A percentile compares a stretch with the other conserved stretches of the same genome.
Evolutionary conservation across 2,329 filamentous ascomycete genomes (phyloP).

Genomic region (Aspergillus fructus): DNA sequence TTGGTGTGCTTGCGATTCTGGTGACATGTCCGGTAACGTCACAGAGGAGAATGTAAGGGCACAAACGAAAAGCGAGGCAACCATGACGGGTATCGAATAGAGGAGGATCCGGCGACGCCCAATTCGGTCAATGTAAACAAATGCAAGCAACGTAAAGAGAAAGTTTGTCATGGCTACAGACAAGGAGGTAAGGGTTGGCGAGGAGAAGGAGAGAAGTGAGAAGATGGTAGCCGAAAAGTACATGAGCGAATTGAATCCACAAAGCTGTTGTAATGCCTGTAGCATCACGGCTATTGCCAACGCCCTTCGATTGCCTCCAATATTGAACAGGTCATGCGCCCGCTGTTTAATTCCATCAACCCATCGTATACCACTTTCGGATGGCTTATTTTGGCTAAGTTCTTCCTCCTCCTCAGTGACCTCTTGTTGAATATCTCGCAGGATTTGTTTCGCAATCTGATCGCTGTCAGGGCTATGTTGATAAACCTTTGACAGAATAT

Average conservation of each 20-base stretch:
- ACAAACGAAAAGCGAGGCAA: slow-evolving; percentile 67
- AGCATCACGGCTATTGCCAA: slow-evolving; percentile 81
- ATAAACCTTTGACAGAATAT: slow-evolving; percentile 66
- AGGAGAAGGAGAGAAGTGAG: slow-evolving; percentile 71
- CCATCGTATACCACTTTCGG: slow-evolving; percentile 22
- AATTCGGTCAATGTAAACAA: slow-evolving; percentile 74
- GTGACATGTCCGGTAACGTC: slow-evolving; percentile 39
- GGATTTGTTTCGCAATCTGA: slow-evolving; percentile 56
- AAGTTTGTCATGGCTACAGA: slow-evolving; percentile 83
- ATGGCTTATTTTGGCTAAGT: slow-evolving; percentile 20
- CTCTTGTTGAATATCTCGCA: slow-evolving; percentile 71
- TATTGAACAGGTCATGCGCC: slow-evolving; percentile 32
- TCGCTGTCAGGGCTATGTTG: slow-evolving; percentile 47
- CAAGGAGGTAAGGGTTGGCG: slow-evolving; percentile 76
- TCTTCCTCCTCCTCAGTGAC: slow-evolving; percentile 67
- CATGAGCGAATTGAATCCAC: slow-evolving; percentile 89
- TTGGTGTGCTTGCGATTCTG: slow-evolving; percentile 13
- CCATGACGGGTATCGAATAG: slow-evolving; percentile 82
- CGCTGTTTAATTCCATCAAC: slow-evolving; percentile 27
- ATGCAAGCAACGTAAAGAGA: slow-evolving; percentile 71
- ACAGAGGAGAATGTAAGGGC: slow-evolving; percentile 71
- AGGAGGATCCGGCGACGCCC: slow-evolving; percentile 79
- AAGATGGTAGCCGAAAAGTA: slow-evolving; percentile 87
- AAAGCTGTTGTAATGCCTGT: slow-evolving; percentile 84
- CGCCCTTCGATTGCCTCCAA: slow-evolving; percentile 61